Percentiles rank a stretch among this genome's conserved stretches.
These are phyloP conservation scores for Helicocarpus griseus DNA, from an alignment of 2,329 filamentous ascomycete species.

Conservation along the genomic window DNA sequence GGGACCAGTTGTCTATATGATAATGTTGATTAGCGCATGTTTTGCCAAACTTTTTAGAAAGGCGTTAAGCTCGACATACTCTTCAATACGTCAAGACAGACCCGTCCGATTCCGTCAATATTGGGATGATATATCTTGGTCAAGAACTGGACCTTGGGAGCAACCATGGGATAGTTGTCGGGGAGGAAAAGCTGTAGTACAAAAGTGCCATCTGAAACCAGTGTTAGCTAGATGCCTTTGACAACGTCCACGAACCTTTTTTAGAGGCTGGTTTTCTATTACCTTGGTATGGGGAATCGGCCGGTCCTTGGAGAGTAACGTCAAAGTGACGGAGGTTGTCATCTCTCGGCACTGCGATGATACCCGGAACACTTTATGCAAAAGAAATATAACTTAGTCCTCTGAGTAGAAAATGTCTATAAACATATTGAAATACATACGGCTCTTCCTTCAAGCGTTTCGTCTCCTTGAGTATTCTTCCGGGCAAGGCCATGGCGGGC, in stretches of 20 bases:
- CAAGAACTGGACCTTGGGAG: conserved; percentile 94
- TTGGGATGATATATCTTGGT: conserved; percentile 99
- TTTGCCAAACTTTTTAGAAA: neutral
- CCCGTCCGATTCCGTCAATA: conserved; percentile 93
- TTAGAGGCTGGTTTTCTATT: no score
- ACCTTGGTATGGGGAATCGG: conserved; percentile 94
- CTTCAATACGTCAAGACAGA: conserved; percentile 95
- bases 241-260: no score
- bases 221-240: conserved; percentile 5
- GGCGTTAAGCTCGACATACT: conserved; percentile 48
- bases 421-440: conserved; percentile 44
- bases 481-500: conserved; percentile 63
- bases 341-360: conserved; percentile 89
- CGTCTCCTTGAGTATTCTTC: conserved; percentile 97
- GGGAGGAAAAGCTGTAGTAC: conserved; percentile 95
- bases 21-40: conserved; percentile 11
- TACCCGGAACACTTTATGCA: conserved; percentile 70
- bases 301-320: conserved; percentile 87
- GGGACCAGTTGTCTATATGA: conserved; percentile 86
- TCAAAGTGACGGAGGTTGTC: conserved; percentile 98
- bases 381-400: conserved; percentile 6
- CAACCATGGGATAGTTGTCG: conserved; percentile 98
- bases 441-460: conserved; percentile 94
- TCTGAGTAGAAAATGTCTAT: neutral
- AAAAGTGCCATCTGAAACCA: conserved; percentile 63